phyloP scores from a whole-genome alignment of 2,329 filamentous ascomycete species.

The Aspergillus sclerotialis region DNA sequence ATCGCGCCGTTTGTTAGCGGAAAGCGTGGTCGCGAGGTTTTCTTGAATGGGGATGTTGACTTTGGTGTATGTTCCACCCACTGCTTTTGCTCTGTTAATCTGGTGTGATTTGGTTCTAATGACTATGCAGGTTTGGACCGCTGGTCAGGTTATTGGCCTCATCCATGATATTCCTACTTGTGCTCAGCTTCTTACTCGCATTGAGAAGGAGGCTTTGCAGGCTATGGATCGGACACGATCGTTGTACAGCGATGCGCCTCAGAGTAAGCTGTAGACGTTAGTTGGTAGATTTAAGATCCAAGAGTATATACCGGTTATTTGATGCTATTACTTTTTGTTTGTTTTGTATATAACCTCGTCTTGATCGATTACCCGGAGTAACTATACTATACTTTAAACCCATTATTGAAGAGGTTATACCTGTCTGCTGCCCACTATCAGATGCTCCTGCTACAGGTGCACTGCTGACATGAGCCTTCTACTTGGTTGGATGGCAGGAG shows the following conservation, averaged over 20 bases:
- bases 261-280: constrained; percentile 51
- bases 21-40: constrained; percentile 84
- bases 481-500: too few relatives aligned
- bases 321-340: too few relatives aligned
- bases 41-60: constrained; percentile 83
- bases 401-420: too few relatives aligned
- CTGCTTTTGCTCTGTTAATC: constrained; percentile 1
- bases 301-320: too few relatives aligned
- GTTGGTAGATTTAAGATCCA: too few relatives aligned
- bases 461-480: too few relatives aligned
- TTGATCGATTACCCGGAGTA: too few relatives aligned
- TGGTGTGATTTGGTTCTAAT: too few relatives aligned
- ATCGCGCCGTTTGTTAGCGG: constrained; percentile 83
- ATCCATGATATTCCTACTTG: constrained; percentile 80
- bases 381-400: too few relatives aligned
- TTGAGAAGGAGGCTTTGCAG: constrained; percentile 69
- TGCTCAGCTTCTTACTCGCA: constrained; percentile 59
- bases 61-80: constrained; percentile 61
- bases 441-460: too few relatives aligned
- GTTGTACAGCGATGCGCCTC: constrained; percentile 41
- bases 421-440: too few relatives aligned
- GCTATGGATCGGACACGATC: constrained; percentile 54
- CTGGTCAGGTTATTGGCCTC: constrained; percentile 86
- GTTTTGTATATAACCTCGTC: too few relatives aligned
- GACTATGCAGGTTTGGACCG: constrained; percentile 76